Conservation (phyloP, 2,329 filamentous ascomycete genomes). For the Diplodia mutila region DNA sequence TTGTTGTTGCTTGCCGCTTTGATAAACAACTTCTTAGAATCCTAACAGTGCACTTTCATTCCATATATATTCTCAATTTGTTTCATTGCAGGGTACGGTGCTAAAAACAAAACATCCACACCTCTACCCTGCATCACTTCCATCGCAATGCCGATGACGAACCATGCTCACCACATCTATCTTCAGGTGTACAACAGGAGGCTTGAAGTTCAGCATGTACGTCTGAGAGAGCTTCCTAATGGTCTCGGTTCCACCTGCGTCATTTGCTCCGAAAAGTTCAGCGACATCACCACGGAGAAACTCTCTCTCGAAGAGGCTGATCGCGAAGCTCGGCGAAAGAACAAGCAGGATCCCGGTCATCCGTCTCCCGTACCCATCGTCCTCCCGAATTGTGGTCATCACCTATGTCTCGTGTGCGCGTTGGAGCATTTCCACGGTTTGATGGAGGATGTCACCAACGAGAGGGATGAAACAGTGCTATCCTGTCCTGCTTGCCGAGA, state of each 20-base stretch:
- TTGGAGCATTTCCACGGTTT: conserved; percentile 1
- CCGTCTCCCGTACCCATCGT: background rate
- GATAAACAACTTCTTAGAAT: background rate
- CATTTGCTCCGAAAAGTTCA: background rate
- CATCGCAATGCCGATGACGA: background rate
- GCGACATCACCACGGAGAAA: background rate
- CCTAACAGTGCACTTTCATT: background rate
- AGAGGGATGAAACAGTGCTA: background rate
- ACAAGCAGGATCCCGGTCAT: background rate
- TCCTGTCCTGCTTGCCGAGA: background rate
- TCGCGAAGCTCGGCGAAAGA: background rate
- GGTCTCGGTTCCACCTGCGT: background rate
- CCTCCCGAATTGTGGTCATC: background rate
- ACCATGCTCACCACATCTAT: background rate
- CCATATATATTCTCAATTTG: background rate
- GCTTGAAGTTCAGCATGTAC: conserved; percentile 5
- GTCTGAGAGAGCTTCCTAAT: background rate
- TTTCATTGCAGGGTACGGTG: background rate
- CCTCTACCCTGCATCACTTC: background rate
- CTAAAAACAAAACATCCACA: background rate
- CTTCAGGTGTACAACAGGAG: conserved; percentile 9
- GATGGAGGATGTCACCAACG: background rate
- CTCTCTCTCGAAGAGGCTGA: background rate
- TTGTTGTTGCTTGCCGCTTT: too few species aligned
- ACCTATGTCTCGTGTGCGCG: conserved; percentile 1